phyloP scores from a whole-genome alignment of 2,329 filamentous ascomycete genomes.

The Neofusicoccum parvum region DNA sequence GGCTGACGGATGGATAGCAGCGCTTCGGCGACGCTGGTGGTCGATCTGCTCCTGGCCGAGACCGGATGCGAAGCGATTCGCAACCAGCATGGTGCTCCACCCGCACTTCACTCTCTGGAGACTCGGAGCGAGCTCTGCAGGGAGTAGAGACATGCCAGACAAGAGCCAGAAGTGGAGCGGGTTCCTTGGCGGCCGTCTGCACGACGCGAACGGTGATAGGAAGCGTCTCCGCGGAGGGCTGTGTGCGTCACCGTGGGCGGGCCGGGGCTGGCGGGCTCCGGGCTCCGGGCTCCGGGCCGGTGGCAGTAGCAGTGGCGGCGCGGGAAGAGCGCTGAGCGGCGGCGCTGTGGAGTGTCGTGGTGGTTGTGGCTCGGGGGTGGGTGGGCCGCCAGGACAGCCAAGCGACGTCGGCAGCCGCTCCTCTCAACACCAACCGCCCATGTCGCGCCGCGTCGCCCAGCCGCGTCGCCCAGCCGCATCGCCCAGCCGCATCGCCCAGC shows the following conservation, averaged over 20 bases:
- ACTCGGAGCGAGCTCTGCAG: neutral
- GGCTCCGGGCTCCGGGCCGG: neutral
- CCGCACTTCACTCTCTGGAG: neutral
- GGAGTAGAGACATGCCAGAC: neutral
- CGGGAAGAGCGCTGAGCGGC: neutral
- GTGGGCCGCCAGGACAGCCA: no score
- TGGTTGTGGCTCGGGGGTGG: no score
- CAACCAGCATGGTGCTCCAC: conserved; percentile 1
- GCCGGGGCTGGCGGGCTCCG: neutral
- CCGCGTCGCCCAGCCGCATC: neutral
- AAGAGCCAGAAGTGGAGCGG: neutral
- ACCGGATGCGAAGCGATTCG: neutral
- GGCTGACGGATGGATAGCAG: neutral
- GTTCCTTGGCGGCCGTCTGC: neutral
- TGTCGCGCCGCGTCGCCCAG: neutral
- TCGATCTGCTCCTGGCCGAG: neutral
- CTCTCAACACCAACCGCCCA: neutral
- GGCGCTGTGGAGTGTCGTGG: no score
- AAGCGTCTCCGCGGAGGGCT: no score
- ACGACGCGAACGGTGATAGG: no score
- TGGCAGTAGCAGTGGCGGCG: neutral
- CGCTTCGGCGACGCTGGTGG: neutral
- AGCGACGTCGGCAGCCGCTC: neutral
- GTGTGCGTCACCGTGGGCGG: neutral
- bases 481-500: no score